A percentile compares a stretch with the other conserved stretches of the same genome.
Conservation (phyloP, 148 eudicot genomes). For the Fagopyrum tataricum region DNA sequence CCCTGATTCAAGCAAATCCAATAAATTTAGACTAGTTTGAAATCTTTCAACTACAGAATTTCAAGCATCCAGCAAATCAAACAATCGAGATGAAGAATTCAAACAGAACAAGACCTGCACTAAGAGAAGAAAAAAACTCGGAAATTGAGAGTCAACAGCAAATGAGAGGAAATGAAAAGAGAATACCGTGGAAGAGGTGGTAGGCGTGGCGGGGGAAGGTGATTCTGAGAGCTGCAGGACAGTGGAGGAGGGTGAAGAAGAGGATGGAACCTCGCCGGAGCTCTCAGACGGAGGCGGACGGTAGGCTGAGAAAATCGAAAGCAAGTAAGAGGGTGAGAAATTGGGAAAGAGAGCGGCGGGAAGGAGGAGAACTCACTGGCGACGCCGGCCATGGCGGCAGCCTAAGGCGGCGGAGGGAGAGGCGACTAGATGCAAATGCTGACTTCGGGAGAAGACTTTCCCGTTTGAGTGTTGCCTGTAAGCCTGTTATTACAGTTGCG, state of each 20-base stretch:
- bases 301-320: neutral
- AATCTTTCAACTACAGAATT: neutral
- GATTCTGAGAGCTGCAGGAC: conserved; percentile 11
- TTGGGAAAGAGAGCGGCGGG: neutral
- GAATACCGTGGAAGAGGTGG: conserved; percentile 6
- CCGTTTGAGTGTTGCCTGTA: neutral
- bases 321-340: neutral
- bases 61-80: neutral
- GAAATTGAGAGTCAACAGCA: neutral
- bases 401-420: neutral
- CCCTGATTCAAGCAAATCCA: neutral
- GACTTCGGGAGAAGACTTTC: neutral
- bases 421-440: neutral
- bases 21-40: neutral
- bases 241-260: conserved; percentile 10
- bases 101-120: neutral
- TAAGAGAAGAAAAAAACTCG: neutral
- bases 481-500: conserved; percentile 4
- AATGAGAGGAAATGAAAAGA: neutral
- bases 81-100: neutral
- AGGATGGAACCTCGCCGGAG: conserved; percentile 7
- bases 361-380: neutral
- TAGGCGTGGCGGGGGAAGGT: conserved; percentile 6
- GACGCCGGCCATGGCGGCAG: conserved; percentile 11
- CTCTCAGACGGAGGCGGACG: conserved; percentile 9